phyloP scores from a whole-genome alignment of 148 eudicot species.

The Chenopodium suecicum region DNA sequence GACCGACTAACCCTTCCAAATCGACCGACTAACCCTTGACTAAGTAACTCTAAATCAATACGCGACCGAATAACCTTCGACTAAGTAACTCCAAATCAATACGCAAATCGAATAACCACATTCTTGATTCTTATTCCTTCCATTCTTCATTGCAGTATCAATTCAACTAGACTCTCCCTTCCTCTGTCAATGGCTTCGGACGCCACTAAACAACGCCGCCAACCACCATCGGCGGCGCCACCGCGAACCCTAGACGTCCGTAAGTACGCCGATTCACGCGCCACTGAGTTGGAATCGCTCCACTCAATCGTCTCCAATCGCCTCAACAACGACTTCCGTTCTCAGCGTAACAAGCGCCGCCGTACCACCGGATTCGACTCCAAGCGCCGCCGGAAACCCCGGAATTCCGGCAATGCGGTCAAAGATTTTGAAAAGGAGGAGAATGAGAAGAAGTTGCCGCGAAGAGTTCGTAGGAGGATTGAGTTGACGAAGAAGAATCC shows the following conservation, averaged over 20 bases:
- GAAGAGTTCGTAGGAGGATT: constrained; percentile 59
- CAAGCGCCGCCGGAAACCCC: constrained; percentile 32
- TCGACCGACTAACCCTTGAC: too few relatives aligned
- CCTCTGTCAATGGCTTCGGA: constrained; percentile 30
- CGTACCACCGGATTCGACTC: constrained; percentile 67
- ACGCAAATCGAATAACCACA: too few relatives aligned
- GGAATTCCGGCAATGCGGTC: constrained; percentile 22
- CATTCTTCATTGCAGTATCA: not conserved
- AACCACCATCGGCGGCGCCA: constrained; percentile 16
- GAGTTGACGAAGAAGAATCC: constrained; percentile 58
- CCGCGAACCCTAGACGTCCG: constrained; percentile 56
- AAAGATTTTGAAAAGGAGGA: not conserved
- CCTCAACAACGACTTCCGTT: constrained; percentile 56
- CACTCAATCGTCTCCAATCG: constrained; percentile 61
- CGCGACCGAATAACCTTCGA: too few relatives aligned
- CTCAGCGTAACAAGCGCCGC: constrained; percentile 69
- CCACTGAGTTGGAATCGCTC: constrained; percentile 67
- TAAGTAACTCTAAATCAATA: too few relatives aligned
- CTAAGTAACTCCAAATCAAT: too few relatives aligned
- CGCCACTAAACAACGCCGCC: not conserved
- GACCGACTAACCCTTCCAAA: too few relatives aligned
- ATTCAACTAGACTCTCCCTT: not conserved
- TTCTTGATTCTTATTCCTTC: too few relatives aligned
- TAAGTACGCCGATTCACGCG: constrained; percentile 65
- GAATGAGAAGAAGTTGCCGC: constrained; percentile 38